A percentile compares a stretch with the other conserved stretches of the same genome.
Evolutionary conservation across 1,284 basidiomycete species (phyloP).

Genomic region (Apiotrichum siamense): DNA sequence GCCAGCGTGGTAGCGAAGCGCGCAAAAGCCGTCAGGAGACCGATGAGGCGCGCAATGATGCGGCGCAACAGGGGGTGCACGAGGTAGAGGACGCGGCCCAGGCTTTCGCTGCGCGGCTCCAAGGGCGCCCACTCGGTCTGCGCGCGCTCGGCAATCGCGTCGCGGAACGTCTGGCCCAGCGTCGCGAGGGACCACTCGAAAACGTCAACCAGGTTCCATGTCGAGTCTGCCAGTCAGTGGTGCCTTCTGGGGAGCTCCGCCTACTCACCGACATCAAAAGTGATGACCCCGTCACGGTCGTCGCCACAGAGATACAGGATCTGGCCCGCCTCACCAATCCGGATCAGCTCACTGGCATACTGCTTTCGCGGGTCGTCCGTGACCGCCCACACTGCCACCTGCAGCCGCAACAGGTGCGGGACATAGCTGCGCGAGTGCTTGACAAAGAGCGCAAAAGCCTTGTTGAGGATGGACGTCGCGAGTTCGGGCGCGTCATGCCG

Average conservation of each 20-base stretch:
- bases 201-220: constrained; percentile 35
- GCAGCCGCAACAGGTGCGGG: constrained; percentile 23
- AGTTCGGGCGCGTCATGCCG: constrained; percentile 17
- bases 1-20: constrained; percentile 25
- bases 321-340: constrained; percentile 27
- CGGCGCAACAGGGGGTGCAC: constrained; percentile 24
- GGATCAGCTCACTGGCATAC: constrained; percentile 27
- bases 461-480: constrained; percentile 9
- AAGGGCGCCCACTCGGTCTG: constrained; percentile 22
- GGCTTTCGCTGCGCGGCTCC: constrained; percentile 10
- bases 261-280: constrained; percentile 34
- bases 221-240: constrained; percentile 18
- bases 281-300: constrained; percentile 14
- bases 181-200: constrained; percentile 30
- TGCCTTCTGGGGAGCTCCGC: too few relatives aligned
- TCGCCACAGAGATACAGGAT: constrained; percentile 26
- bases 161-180: constrained; percentile 25
- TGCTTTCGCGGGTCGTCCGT: constrained; percentile 19
- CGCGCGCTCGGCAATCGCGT: constrained; percentile 22
- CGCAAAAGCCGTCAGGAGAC: constrained; percentile 25
- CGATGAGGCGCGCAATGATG: constrained; percentile 24
- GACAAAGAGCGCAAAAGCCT: constrained; percentile 13
- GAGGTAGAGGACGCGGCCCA: constrained; percentile 26
- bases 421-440: constrained; percentile 16
- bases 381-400: constrained; percentile 31